Conservation (phyloP, 2,329 filamentous ascomycete species). For the Chaetoscypha palmicola region DNA sequence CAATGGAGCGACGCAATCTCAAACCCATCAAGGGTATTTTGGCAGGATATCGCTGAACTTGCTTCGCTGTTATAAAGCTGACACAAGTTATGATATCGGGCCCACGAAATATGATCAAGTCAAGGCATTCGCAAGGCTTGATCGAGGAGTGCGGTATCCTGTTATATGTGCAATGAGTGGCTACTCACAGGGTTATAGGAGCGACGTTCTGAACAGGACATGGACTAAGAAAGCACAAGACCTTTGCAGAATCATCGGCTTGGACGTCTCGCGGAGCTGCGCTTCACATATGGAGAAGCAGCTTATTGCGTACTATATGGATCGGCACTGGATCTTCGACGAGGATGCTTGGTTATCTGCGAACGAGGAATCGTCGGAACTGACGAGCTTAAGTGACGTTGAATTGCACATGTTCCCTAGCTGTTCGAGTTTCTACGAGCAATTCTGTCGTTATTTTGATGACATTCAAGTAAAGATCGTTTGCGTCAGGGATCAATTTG, state of each 20-base stretch:
- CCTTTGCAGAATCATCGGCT: conserved; percentile 8
- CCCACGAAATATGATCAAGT: conserved; percentile 3
- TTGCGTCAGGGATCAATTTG: conserved; percentile 2
- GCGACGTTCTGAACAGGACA: conserved; percentile 9
- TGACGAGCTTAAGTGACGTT: conserved; percentile 10
- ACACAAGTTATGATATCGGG: conserved; percentile 8
- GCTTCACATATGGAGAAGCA: conserved; percentile 8
- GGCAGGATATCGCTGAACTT: conserved; percentile 7
- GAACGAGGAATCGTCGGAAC: conserved; percentile 5
- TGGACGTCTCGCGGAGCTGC: conserved; percentile 8
- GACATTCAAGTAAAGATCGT: conserved; percentile 7
- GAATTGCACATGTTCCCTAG: conserved; percentile 9
- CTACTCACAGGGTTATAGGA: conserved; percentile 6
- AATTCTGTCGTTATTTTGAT: conserved; percentile 9
- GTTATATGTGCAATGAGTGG: conserved; percentile 8
- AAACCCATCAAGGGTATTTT: conserved; percentile 10
- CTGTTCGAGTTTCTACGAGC: conserved; percentile 9
- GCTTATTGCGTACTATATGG: conserved; percentile 10
- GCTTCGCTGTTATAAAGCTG: conserved; percentile 2
- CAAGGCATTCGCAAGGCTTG: conserved; percentile 8
- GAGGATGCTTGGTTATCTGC: conserved; percentile 8
- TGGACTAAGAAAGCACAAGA: conserved; percentile 9
- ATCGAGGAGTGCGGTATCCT: conserved; percentile 8
- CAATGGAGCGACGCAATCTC: conserved; percentile 3
- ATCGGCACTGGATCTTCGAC: conserved; percentile 10